Conservation (phyloP, 441 rosid genomes). For the Manihot esculenta region DNA sequence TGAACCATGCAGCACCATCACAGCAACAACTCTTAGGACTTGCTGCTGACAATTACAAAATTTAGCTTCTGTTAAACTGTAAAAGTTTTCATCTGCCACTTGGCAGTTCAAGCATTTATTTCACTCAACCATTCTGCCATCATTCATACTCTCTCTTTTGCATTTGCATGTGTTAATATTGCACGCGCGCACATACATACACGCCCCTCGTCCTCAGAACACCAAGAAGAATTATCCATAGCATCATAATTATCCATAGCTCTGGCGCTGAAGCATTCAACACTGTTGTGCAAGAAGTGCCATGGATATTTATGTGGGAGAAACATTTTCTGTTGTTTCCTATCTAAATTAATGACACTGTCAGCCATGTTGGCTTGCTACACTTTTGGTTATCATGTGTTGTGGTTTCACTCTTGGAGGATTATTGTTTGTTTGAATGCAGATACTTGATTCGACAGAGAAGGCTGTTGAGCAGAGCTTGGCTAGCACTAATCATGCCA, state of each 20-base stretch:
- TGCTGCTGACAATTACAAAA: neutral
- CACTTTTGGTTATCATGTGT: too few species aligned
- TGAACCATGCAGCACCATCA: too few species aligned
- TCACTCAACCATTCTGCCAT: neutral
- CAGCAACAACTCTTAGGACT: too few species aligned
- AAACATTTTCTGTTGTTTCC: neutral
- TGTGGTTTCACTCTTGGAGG: neutral
- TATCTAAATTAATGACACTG: neutral
- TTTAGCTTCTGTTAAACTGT: neutral
- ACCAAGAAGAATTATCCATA: neutral
- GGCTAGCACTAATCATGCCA: conserved; percentile 77
- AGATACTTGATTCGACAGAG: conserved; percentile 93
- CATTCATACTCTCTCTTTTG: too few species aligned
- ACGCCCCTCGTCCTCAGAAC: neutral
- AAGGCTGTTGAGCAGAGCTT: conserved; percentile 83
- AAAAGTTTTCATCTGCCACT: neutral
- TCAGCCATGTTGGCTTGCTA: too few species aligned
- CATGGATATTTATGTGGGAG: neutral
- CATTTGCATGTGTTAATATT: too few species aligned
- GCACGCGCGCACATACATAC: too few species aligned
- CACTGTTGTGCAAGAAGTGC: neutral
- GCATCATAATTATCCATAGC: neutral
- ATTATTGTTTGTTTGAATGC: conserved; percentile 25
- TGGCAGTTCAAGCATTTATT: neutral
- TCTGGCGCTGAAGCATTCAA: neutral